Percentiles rank a stretch among this genome's conserved stretches.
Evolutionary conservation across 192 early-diverging fungal genomes (phyloP).

Genomic region (Backusella circina): DNA sequence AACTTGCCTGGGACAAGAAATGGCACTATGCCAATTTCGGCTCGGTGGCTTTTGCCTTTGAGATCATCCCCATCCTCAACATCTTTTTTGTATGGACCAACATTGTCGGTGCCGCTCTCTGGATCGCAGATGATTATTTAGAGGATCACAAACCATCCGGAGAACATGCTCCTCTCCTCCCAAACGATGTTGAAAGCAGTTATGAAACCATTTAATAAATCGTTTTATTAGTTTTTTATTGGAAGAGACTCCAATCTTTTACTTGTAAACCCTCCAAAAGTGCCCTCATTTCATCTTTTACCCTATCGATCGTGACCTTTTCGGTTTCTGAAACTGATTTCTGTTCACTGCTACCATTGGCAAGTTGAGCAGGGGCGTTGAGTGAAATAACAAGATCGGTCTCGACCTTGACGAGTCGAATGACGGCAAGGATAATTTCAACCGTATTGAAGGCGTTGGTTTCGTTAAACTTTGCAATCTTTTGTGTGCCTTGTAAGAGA

Average conservation of each 20-base stretch:
- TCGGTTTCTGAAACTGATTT: constrained; percentile 14
- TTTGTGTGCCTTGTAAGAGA: constrained; percentile 63
- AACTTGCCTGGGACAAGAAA: constrained; percentile 33
- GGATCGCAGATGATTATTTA: constrained; percentile 56
- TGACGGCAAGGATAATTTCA: constrained; percentile 63
- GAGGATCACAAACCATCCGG: constrained; percentile 4
- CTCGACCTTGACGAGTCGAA: constrained; percentile 61
- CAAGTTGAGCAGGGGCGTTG: constrained; percentile 65
- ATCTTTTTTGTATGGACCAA: constrained; percentile 67
- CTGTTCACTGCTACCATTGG: constrained; percentile 41
- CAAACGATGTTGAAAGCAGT: neutral
- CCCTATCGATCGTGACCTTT: constrained; percentile 31
- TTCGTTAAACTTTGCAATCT: constrained; percentile 81
- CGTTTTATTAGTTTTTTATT: constrained; percentile 15
- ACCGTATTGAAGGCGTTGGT: constrained; percentile 55
- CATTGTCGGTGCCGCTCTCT: constrained; percentile 59
- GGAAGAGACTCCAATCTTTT: constrained; percentile 61
- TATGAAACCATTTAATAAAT: neutral
- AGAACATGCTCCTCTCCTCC: neutral
- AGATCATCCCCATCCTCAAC: constrained; percentile 58
- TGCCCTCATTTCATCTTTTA: constrained; percentile 39
- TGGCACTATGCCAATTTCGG: constrained; percentile 36
- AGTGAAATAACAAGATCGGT: constrained; percentile 79
- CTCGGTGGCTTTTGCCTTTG: constrained; percentile 48
- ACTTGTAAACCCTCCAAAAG: constrained; percentile 42